Conservation (phyloP, 257 asterid species). For the Scutellaria minor region DNA sequence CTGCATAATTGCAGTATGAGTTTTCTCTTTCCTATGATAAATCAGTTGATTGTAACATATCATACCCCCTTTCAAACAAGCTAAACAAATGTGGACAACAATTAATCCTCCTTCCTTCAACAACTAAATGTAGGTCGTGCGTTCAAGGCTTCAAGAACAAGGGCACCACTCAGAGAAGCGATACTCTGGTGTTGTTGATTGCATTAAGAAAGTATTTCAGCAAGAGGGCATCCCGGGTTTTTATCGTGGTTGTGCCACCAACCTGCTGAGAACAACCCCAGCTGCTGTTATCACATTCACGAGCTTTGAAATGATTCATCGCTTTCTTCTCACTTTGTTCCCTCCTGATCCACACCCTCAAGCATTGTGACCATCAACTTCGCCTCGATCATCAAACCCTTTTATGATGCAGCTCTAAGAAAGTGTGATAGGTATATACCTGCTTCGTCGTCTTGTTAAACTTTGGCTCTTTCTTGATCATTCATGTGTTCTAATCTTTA, state of each 20-base stretch:
- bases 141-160: conserved; percentile 98
- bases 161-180: conserved; percentile 93
- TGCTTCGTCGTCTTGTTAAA: not conserved
- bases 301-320: conserved; percentile 98
- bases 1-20: too few species aligned
- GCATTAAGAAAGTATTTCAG: conserved; percentile 74
- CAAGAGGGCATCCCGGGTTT: conserved; percentile 84
- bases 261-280: conserved; percentile 90
- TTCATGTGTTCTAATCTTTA: not conserved
- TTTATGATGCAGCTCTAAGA: not conserved
- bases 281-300: conserved; percentile 97
- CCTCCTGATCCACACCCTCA: conserved; percentile 80
- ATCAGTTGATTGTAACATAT: too few species aligned
- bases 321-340: conserved; percentile 66
- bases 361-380: conserved; percentile 45
- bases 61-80: too few species aligned
- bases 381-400: conserved; percentile 7
- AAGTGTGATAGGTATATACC: not conserved
- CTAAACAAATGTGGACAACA: too few species aligned
- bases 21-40: too few species aligned
- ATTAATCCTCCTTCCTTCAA: not conserved
- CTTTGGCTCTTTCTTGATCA: too few species aligned
- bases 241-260: conserved; percentile 95
- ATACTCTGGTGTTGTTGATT: conserved; percentile 81
- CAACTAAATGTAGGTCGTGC: conserved; percentile 69